phyloP scores from a whole-genome alignment of 257 asterid species.

The Petrea volubilis region DNA sequence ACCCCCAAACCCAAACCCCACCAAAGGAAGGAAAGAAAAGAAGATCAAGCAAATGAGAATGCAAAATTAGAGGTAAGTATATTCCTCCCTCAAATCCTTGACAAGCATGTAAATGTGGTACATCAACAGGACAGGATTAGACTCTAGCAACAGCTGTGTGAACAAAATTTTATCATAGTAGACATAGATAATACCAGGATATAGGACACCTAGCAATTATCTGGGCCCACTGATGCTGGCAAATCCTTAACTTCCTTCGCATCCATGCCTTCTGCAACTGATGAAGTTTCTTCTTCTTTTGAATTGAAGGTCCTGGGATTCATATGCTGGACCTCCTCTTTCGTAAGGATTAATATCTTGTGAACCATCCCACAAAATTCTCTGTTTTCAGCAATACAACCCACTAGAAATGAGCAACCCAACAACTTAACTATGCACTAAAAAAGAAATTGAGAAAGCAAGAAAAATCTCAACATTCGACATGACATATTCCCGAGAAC shows the following conservation, averaged over 20 bases:
- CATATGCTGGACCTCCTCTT: slow-evolving; percentile 88
- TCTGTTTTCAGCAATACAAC: slow-evolving; percentile 34
- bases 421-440: neutral
- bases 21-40: neutral
- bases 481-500: neutral
- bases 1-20: neutral
- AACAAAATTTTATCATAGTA: neutral
- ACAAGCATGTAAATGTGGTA: neutral
- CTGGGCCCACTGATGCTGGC: slow-evolving; percentile 52
- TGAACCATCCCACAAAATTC: slow-evolving; percentile 92
- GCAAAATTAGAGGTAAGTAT: neutral
- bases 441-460: neutral
- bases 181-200: slow-evolving; percentile 24
- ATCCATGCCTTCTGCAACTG: slow-evolving; percentile 64
- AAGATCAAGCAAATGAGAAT: neutral
- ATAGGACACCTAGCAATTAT: slow-evolving; percentile 37
- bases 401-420: neutral
- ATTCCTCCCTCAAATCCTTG: neutral
- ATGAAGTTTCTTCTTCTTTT: slow-evolving; percentile 71
- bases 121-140: neutral
- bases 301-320: slow-evolving; percentile 69
- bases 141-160: neutral
- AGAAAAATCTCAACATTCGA: neutral
- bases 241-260: slow-evolving; percentile 61
- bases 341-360: slow-evolving; percentile 77